Evolutionary conservation across 768 basidiomycete species (phyloP).

Genomic region (Rhizopogon vinicolor): DNA sequence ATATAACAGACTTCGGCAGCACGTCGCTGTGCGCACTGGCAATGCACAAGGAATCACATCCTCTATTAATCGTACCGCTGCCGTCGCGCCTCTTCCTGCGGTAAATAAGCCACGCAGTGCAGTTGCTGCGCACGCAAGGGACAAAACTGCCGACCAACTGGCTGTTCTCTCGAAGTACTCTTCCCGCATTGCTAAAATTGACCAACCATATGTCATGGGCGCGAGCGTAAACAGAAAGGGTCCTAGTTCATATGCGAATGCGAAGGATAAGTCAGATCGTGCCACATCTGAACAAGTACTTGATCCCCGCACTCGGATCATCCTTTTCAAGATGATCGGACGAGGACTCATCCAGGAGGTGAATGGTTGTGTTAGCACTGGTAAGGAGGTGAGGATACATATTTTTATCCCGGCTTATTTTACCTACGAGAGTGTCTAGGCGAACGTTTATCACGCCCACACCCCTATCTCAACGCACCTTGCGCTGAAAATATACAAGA

Average conservation of each 20-base stretch:
- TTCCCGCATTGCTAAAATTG: conserved; percentile 69
- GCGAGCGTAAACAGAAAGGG: conserved; percentile 91
- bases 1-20: conserved; percentile 91
- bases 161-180: conserved; percentile 72
- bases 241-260: conserved; percentile 79
- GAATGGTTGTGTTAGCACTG: conserved; percentile 95
- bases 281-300: conserved; percentile 97
- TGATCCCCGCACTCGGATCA: conserved; percentile 91
- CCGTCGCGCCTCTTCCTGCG: conserved; percentile 63
- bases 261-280: conserved; percentile 94
- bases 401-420: conserved; percentile 7
- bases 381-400: conserved; percentile 75
- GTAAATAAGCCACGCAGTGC: conserved; percentile 58
- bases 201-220: conserved; percentile 60
- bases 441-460: conserved; percentile 94
- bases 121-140: conserved; percentile 34
- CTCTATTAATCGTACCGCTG: conserved; percentile 39
- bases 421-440: conserved; percentile 39
- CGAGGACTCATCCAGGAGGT: conserved; percentile 84
- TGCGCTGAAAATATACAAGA: conserved; percentile 98
- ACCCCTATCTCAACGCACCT: conserved; percentile 53
- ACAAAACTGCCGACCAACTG: conserved; percentile 69
- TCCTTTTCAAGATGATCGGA: conserved; percentile 95
- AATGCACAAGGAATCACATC: conserved; percentile 58
- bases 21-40: conserved; percentile 79